These are phyloP conservation scores for Pythium utonaiense DNA, from an alignment of 352 stramenopile species.

Conservation along the genomic window DNA sequence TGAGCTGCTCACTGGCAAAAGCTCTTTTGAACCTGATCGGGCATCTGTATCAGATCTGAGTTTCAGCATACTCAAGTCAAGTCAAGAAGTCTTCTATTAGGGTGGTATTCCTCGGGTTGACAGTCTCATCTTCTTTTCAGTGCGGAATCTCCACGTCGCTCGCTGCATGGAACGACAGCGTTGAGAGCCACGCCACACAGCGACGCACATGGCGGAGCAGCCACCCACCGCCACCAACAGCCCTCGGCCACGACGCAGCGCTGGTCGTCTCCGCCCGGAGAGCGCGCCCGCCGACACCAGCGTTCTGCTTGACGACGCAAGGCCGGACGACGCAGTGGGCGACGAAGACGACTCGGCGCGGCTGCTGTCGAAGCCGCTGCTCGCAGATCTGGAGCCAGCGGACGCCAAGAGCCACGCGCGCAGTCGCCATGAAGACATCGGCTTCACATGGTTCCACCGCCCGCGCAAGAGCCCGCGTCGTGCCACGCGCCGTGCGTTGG, in stretches of 20 bases:
- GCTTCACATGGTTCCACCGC: conserved; percentile 22
- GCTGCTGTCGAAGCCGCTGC: conserved; percentile 18
- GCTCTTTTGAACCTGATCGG: neutral
- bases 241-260: neutral
- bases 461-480: neutral
- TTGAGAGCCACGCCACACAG: neutral
- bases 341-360: conserved; percentile 1
- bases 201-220: neutral
- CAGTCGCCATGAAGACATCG: conserved; percentile 5
- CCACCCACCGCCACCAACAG: neutral
- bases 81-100: neutral
- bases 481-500: neutral
- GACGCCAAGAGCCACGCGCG: neutral
- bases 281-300: neutral
- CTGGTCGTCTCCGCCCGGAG: neutral
- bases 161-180: neutral
- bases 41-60: conserved; percentile 2
- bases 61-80: neutral
- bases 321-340: neutral
- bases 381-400: neutral
- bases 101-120: neutral
- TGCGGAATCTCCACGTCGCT: neutral
- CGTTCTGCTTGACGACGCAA: neutral
- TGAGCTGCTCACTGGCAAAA: neutral
- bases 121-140: neutral